Percentiles rank a stretch among this genome's conserved stretches.
These are phyloP conservation scores for Lagenaria siceraria DNA, from an alignment of 306 rosid species.

Conservation along the genomic window DNA sequence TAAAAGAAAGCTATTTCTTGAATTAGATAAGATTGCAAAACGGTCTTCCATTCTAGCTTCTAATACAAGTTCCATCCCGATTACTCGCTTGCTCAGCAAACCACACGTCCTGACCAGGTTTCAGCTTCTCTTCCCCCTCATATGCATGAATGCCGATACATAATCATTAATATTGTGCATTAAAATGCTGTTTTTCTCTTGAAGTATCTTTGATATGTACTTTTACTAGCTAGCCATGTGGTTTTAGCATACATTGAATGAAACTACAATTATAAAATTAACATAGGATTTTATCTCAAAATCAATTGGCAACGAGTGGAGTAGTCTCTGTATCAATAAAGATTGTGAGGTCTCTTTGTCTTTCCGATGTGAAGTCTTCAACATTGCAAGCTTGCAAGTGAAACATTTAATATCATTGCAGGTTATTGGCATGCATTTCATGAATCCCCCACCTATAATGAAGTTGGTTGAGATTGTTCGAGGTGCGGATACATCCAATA, in stretches of 20 bases:
- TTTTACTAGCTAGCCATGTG: neutral
- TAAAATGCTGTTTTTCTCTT: neutral
- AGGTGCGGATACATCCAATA: conserved; percentile 71
- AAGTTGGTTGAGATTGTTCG: conserved; percentile 77
- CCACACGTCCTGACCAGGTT: conserved; percentile 64
- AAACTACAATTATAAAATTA: no score
- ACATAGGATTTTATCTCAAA: no score
- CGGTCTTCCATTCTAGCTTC: conserved; percentile 73
- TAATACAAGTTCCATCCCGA: conserved; percentile 88
- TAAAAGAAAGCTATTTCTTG: conserved; percentile 48
- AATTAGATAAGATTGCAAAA: conserved; percentile 50
- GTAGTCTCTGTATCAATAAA: no score
- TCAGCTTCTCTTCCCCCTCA: neutral
- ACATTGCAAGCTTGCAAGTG: neutral
- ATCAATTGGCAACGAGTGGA: no score
- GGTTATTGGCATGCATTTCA: conserved; percentile 98
- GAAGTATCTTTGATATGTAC: neutral
- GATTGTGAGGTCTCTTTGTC: no score
- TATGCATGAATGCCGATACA: neutral
- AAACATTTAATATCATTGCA: conserved; percentile 3
- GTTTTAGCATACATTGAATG: neutral
- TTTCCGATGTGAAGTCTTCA: no score
- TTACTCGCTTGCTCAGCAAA: conserved; percentile 80
- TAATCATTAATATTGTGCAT: neutral
- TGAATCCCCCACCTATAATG: conserved; percentile 94